A percentile compares a stretch with the other conserved stretches of the same genome.
These are phyloP conservation scores for Cutaneotrichosporon spelunceum DNA, from an alignment of 1,284 basidiomycete species.

Conservation along the genomic window DNA sequence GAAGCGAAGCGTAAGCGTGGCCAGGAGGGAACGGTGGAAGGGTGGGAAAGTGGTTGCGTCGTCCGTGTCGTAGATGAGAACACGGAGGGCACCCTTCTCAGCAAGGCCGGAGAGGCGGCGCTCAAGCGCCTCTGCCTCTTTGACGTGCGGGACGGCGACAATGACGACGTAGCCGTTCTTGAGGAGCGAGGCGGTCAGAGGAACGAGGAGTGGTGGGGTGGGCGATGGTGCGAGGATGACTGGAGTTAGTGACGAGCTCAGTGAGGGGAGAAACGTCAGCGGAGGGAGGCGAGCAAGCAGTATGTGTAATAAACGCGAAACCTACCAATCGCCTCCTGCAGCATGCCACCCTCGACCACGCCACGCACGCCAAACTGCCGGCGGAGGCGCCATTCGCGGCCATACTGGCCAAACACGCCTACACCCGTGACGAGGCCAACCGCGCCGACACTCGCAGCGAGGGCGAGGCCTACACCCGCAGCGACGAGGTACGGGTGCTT, in stretches of 20 bases:
- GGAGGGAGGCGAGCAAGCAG: too few relatives aligned
- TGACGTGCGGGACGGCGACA: constrained; percentile 46
- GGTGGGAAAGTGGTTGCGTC: constrained; percentile 48
- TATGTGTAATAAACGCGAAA: constrained; percentile 3
- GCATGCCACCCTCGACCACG: constrained; percentile 46
- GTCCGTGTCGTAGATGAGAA: constrained; percentile 49
- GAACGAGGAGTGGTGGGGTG: constrained; percentile 41
- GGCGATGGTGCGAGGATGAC: constrained; percentile 47
- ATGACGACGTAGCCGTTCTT: constrained; percentile 50
- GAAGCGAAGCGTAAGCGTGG: constrained; percentile 49
- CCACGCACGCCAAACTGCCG: constrained; percentile 34
- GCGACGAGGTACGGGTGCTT: constrained; percentile 23
- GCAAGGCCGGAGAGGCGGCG: constrained; percentile 38
- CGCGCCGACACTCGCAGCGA: constrained; percentile 40
- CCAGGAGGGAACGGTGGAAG: constrained; percentile 48
- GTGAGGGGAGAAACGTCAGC: not conserved
- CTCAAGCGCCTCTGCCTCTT: constrained; percentile 49
- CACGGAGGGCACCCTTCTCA: constrained; percentile 45
- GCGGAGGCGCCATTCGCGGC: constrained; percentile 18
- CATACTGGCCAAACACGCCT: constrained; percentile 18
- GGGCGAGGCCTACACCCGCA: constrained; percentile 29
- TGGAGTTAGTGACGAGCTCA: constrained; percentile 20
- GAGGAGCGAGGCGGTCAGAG: constrained; percentile 43
- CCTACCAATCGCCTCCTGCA: constrained; percentile 49
- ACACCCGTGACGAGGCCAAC: constrained; percentile 21